Evolutionary conservation across 805 yeast genomes (phyloP).

Genomic region (Candida coleopterorum): DNA sequence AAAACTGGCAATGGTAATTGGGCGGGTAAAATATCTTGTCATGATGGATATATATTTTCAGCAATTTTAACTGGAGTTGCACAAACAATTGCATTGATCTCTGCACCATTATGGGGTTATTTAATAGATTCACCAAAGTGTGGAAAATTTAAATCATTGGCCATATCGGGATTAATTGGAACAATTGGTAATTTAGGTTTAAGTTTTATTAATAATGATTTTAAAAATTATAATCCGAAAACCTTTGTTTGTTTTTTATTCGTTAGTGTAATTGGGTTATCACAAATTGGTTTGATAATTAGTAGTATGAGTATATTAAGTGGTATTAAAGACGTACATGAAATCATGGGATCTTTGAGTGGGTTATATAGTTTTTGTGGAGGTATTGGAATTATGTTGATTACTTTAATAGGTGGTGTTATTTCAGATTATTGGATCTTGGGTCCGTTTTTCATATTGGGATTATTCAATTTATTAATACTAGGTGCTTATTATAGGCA

Average conservation of each 20-base stretch:
- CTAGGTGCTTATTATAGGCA: constrained; percentile 11
- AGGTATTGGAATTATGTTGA: constrained; percentile 58
- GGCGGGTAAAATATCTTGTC: constrained; percentile 38
- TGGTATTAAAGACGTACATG: constrained; percentile 19
- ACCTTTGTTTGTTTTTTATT: constrained; percentile 34
- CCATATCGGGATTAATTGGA: constrained; percentile 41
- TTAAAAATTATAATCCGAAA: constrained; percentile 27
- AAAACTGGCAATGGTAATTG: constrained; percentile 18
- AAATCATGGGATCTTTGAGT: constrained; percentile 57
- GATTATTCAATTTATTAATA: constrained; percentile 29
- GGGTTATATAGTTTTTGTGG: constrained; percentile 69
- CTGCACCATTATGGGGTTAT: constrained; percentile 62
- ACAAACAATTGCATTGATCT: constrained; percentile 50
- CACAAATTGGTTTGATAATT: constrained; percentile 60
- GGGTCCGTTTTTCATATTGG: constrained; percentile 56
- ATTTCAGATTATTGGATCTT: constrained; percentile 54
- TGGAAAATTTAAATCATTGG: constrained; percentile 25
- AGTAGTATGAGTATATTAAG: constrained; percentile 57
- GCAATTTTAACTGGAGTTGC: constrained; percentile 69
- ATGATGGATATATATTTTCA: constrained; percentile 59
- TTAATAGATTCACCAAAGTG: constrained; percentile 41
- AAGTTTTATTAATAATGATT: constrained; percentile 13
- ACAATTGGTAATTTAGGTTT: constrained; percentile 35
- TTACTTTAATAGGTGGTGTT: constrained; percentile 59
- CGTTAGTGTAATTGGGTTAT: constrained; percentile 46